Evolutionary conservation across 805 yeast genomes (phyloP).

Genomic region (Vanderwaltozyma polyspora): DNA sequence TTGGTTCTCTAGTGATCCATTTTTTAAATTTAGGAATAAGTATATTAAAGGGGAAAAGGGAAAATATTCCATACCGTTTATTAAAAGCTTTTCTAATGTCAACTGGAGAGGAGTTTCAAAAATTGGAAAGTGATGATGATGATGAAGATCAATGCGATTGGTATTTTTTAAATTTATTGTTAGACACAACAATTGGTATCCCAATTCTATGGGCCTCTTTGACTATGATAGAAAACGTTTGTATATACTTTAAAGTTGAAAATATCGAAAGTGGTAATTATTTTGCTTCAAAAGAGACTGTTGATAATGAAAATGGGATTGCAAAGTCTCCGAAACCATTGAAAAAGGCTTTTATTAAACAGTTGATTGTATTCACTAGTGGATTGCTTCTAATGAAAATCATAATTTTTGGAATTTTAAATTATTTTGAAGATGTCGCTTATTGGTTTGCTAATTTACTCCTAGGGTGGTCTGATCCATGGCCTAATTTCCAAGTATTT

Average conservation of each 20-base stretch:
- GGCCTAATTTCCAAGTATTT: slow-evolving; percentile 74
- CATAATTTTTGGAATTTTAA: slow-evolving; percentile 43
- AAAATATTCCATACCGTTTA: no score
- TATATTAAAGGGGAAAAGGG: slow-evolving; percentile 36
- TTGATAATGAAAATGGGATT: background rate
- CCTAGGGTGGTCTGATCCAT: slow-evolving; percentile 71
- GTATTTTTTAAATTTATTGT: slow-evolving; percentile 78
- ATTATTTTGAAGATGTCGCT: slow-evolving; percentile 56
- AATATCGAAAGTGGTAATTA: slow-evolving; percentile 40
- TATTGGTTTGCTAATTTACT: slow-evolving; percentile 66
- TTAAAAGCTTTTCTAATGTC: background rate
- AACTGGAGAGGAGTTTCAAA: no score
- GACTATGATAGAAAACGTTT: slow-evolving; percentile 38
- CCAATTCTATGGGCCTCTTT: slow-evolving; percentile 60
- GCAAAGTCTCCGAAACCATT: slow-evolving; percentile 37
- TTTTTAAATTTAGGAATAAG: slow-evolving; percentile 64
- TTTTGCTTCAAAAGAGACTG: slow-evolving; percentile 4
- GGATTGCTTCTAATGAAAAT: slow-evolving; percentile 58
- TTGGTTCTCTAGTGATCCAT: slow-evolving; percentile 82
- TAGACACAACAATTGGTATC: slow-evolving; percentile 91
- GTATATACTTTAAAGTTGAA: slow-evolving; percentile 19
- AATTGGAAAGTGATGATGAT: slow-evolving; percentile 25
- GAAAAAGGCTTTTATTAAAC: slow-evolving; percentile 57
- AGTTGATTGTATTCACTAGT: slow-evolving; percentile 53
- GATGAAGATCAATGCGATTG: slow-evolving; percentile 79